Evolutionary conservation across 257 asterid genomes (phyloP), one percentile per base, ranked within the genome.

Genomic region (Anisodus acutangulus): DNA sequence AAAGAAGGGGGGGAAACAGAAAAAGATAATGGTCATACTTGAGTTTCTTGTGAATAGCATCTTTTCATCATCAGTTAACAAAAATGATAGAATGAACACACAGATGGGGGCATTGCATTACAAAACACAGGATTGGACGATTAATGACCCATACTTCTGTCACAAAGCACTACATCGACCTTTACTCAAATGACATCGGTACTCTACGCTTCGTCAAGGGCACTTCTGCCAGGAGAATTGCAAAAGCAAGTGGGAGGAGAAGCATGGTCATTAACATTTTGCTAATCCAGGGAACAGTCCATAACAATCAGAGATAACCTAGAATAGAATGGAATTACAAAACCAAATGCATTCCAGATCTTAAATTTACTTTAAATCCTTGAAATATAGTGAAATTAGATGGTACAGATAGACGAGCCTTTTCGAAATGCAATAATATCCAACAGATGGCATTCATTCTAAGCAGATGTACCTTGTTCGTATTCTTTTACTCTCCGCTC

Each of bases 401-500:
- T 49, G 78, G 84, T 22, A 81, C 60, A 81, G 43, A 66, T 49
- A 62, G 60, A 62, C 45, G 60, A 59, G 41, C 59, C 84, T 62
- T 80, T 60, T 43, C 58, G 9, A 19, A 22, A 19, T 22, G 67
- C 17, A 9, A 60, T 37, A 22, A n/a, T 6, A 35, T 17, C 13
- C 45, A 76, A 57, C 15, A 39, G 72, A 26, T 39, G 45, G 57
- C 63, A 79, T 16, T 41, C 45, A 39, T 68, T 60, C 70, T 79
- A 41, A 79, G 4, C 66, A 68, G 53, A 19, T 78, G 80, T 80
- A 95, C 98, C 98, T 95, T 91, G 94, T 86, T 93, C 98, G 71
- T 95, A 95, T 85, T 92, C 96, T 67, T 92, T 92, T 86, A 95
- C 98, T 91, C 98, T 88, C 78, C 80, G 90, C 26, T 90, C 94